Base-by-base conservation (phyloP, 2,329 filamentous ascomycete species). In the Colletotrichum sidae region DNA sequence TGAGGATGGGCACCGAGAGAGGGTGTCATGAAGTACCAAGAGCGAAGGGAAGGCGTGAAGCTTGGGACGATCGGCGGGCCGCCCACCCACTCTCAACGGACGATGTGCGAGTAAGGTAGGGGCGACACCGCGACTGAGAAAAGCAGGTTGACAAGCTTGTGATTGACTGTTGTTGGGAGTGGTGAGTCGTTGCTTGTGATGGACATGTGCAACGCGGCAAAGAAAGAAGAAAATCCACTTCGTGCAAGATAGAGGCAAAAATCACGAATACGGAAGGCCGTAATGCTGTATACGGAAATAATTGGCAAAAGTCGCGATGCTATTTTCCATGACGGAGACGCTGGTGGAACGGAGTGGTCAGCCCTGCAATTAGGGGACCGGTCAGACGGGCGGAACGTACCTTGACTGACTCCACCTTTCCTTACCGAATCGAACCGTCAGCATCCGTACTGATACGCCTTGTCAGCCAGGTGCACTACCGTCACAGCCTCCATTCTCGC, bases 321-420 rank as follows among this genome's bases (percentile, higher is more conserved):
- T 52, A 38, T 47, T 49, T 49, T 37, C 10, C 44, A 6, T 37
- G 46, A 51, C 41, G 53, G 60, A 57, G 60, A 46, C 46, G 35
- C n/a, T 55, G 56, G 56, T 59, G 56, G 56, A 34, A 57, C 54
- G 25, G 42, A 39, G 13, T 44, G 53, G 58, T 60, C 53, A 62
- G 60, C 60, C 60, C 39, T 62, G 60, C 53, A 47, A 49, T 53
- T 13, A 58, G 54, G 54, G 54, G 60, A 59, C 49, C 46, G 46
- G 39, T n/a, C 39, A 53, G 34, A 2, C 56, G n/a, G 4, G 15
- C 9, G 25, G 49, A 25, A 47, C 42, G 42, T 60, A 55, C 45
- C 34, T 37, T 25, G 41, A 5, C 11, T 6, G 46, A 11, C 46
- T 17, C 33, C 46, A 7, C 46, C 8, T 11, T 9, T n/a, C 13